Base-by-base conservation (phyloP, 2,329 filamentous ascomycete genomes). In the Hypoxylon sp. region DNA sequence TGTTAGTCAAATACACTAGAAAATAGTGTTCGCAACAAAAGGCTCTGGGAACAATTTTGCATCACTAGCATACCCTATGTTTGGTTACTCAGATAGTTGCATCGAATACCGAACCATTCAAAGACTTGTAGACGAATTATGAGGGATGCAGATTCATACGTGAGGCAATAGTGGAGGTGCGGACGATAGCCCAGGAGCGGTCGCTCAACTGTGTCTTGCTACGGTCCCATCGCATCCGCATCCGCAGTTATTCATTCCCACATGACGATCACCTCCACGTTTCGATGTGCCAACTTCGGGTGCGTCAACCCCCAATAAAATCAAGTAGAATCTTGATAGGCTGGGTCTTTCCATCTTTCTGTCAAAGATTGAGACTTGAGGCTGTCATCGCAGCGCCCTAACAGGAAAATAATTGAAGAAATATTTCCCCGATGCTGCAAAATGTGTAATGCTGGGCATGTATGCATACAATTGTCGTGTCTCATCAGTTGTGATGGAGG, bases 181-280 rank as follows among this genome's bases (percentile, higher is more conserved):
- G 55, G 60, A 66, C 52, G 53, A 46, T 55, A 65, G 60, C 60
- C 48, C 48, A 70, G 68, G 59, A 72, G 62, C 65, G 67, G 69
- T 71, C 67, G 69, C 71, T 69, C 70, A 60, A 67, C 70, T 66
- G 64, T 66, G 66, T 71, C 67, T 73, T 48, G 69, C 70, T 59
- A 65, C 35, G 42, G 60, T 67, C 55, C 68, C 62, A 63, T 71
- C 66, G 31, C 54, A 67, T 47, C 48, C 61, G 48, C 61, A 70
- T 51, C 48, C 59, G 52, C 59, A 51, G 42, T 57, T 44, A 35
- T 57, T 44, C 62, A 69, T 63, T 68, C 58, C 48, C 66, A 69
- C 60, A 65, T 47, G 63, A 48, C 58, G 57, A 70, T 67, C 68
- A 61, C 68, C 65, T 67, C 67, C 69, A 70, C 64, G 59, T 57